phyloP scores from a whole-genome alignment of 1,284 basidiomycete genomes.

The Cryptococcus floricola region DNA sequence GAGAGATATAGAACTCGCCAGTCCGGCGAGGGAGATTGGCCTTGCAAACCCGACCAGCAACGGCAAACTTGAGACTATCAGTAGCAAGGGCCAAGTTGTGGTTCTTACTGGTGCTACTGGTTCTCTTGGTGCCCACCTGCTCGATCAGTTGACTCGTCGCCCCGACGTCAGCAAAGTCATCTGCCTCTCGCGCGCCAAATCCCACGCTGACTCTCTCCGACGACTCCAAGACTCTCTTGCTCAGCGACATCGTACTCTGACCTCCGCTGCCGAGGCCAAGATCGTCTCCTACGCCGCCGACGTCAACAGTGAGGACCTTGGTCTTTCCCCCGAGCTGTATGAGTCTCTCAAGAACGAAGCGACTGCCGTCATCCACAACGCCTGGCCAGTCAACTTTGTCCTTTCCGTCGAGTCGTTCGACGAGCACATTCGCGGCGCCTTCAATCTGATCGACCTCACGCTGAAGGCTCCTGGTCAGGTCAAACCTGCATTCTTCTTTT shows the following conservation, averaged over 20 bases:
- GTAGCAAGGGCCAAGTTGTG: constrained; percentile 25
- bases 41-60: background rate
- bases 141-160: constrained; percentile 53
- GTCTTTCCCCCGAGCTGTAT: constrained; percentile 50
- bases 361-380: constrained; percentile 55
- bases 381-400: constrained; percentile 48
- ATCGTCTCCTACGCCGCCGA: constrained; percentile 54
- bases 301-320: constrained; percentile 50
- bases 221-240: constrained; percentile 36
- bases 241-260: constrained; percentile 24
- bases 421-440: constrained; percentile 55
- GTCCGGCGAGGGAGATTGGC: too few species aligned
- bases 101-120: constrained; percentile 61
- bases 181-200: constrained; percentile 53
- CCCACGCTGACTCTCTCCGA: constrained; percentile 30
- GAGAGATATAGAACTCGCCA: too few species aligned
- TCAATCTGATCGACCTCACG: constrained; percentile 57
- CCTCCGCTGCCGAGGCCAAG: constrained; percentile 29
- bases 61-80: background rate
- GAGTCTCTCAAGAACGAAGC: constrained; percentile 43
- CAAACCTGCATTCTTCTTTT: constrained; percentile 56
- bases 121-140: constrained; percentile 59
- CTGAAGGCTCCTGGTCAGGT: constrained; percentile 49
- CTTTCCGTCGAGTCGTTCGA: constrained; percentile 54
- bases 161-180: constrained; percentile 51